These are phyloP conservation scores for Crocinoboletus sp. DNA, from an alignment of 1,284 basidiomycete genomes.

Conservation along the genomic window DNA sequence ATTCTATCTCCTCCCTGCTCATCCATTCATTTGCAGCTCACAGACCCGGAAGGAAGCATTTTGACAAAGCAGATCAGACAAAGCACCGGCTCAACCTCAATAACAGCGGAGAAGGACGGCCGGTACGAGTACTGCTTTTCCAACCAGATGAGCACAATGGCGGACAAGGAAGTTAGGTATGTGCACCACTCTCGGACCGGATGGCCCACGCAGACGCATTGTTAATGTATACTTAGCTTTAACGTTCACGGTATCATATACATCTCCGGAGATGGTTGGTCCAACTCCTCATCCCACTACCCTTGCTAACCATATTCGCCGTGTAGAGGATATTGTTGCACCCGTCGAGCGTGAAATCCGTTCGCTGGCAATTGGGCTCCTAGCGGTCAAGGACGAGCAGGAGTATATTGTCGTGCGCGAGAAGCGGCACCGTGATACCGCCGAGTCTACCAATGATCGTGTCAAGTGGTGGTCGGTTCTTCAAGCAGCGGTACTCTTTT, in stretches of 20 bases:
- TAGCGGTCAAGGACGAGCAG: slow-evolving; percentile 97
- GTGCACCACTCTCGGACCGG: slow-evolving; percentile 23
- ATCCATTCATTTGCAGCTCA: slow-evolving; percentile 48
- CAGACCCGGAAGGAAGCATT: slow-evolving; percentile 65
- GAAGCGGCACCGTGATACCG: slow-evolving; percentile 89
- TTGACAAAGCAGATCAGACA: slow-evolving; percentile 82
- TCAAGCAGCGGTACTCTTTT: slow-evolving; percentile 84
- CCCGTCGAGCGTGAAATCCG: slow-evolving; percentile 97
- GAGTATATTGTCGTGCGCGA: slow-evolving; percentile 98
- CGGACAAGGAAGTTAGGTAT: slow-evolving; percentile 92
- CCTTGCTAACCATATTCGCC: slow-evolving; percentile 17
- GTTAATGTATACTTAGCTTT: slow-evolving; percentile 57
- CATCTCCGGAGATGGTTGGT: slow-evolving; percentile 75
- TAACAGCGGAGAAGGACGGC: slow-evolving; percentile 86
- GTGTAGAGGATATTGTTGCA: slow-evolving; percentile 65
- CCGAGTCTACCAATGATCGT: slow-evolving; percentile 91
- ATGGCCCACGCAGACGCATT: not conserved
- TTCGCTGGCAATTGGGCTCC: slow-evolving; percentile 77
- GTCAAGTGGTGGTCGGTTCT: slow-evolving; percentile 99
- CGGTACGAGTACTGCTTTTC: slow-evolving; percentile 97
- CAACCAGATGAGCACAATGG: slow-evolving; percentile 94
- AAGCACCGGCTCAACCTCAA: slow-evolving; percentile 86
- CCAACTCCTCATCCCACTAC: slow-evolving; percentile 2
- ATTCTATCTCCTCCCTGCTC: not conserved
- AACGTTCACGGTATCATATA: slow-evolving; percentile 99